A percentile compares a stretch with the other conserved stretches of the same genome.
Conservation (phyloP, 495 filamentous ascomycete genomes). For the Chaetomium tenue region DNA sequence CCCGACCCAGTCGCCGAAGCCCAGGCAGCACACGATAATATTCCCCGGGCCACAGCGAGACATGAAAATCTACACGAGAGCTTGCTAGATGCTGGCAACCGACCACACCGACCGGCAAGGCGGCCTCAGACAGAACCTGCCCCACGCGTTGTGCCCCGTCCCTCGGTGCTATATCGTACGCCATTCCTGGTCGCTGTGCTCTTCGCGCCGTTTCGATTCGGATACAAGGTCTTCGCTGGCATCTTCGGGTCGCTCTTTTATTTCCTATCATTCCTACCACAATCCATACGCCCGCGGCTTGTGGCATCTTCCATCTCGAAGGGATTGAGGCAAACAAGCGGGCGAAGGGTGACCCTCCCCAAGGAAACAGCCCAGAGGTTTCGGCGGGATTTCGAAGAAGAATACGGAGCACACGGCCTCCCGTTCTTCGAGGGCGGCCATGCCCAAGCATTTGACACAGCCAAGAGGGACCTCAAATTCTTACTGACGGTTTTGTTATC, state of each 20-base stretch:
- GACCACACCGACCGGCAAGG: slow-evolving; percentile 34
- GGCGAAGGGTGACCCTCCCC: slow-evolving; percentile 71
- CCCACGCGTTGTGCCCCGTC: slow-evolving; percentile 76
- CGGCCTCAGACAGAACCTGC: slow-evolving; percentile 56
- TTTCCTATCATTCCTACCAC: slow-evolving; percentile 58
- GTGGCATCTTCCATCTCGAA: slow-evolving; percentile 54
- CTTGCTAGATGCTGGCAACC: slow-evolving; percentile 38
- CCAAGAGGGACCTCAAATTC: slow-evolving; percentile 88
- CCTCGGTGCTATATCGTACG: slow-evolving; percentile 61
- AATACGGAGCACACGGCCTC: slow-evolving; percentile 69
- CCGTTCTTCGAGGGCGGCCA: slow-evolving; percentile 83
- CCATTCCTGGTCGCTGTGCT: slow-evolving; percentile 73
- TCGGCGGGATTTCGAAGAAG: slow-evolving; percentile 88
- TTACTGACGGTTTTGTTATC: slow-evolving; percentile 80
- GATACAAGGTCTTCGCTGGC: slow-evolving; percentile 65
- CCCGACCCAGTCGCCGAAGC: slow-evolving; percentile 79
- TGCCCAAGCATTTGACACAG: slow-evolving; percentile 80
- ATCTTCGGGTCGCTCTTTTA: slow-evolving; percentile 74
- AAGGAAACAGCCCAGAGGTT: slow-evolving; percentile 86
- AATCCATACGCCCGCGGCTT: slow-evolving; percentile 58
- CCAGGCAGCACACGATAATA: slow-evolving; percentile 57
- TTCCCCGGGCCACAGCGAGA: slow-evolving; percentile 55
- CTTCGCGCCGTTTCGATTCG: slow-evolving; percentile 76
- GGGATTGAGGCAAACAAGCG: slow-evolving; percentile 61
- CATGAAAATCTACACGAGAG: slow-evolving; percentile 71